These are phyloP conservation scores for Elsinoe ampelina DNA, from an alignment of 2,329 filamentous ascomycete species.

Conservation along the genomic window DNA sequence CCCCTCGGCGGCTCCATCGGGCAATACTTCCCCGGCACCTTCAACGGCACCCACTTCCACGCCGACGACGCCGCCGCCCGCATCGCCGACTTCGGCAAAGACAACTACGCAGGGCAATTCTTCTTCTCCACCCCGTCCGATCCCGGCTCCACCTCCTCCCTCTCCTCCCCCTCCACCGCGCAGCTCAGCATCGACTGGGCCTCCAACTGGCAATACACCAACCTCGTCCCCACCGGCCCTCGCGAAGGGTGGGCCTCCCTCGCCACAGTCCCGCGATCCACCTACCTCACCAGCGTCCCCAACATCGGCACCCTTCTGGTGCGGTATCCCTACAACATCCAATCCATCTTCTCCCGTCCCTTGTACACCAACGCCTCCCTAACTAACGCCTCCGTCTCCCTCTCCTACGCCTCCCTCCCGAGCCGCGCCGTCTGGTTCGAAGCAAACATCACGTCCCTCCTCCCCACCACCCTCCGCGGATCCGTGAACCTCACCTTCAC, in stretches of 20 bases:
- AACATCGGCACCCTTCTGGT: constrained; percentile 45
- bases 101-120: constrained; percentile 50
- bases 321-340: constrained; percentile 41
- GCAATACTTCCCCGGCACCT: constrained; percentile 49
- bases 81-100: constrained; percentile 29
- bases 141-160: not conserved
- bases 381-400: constrained; percentile 39
- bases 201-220: constrained; percentile 51
- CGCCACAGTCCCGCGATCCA: constrained; percentile 45
- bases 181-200: constrained; percentile 48
- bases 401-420: constrained; percentile 43
- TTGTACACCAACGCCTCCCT: constrained; percentile 38
- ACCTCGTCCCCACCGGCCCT: constrained; percentile 42
- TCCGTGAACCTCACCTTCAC: constrained; percentile 46
- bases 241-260: constrained; percentile 44
- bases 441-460: constrained; percentile 42
- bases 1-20: constrained; percentile 47
- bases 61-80: constrained; percentile 32
- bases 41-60: constrained; percentile 56
- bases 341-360: constrained; percentile 37
- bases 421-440: constrained; percentile 48
- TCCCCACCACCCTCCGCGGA: constrained; percentile 23
- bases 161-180: constrained; percentile 22
- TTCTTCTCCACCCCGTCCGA: constrained; percentile 39
- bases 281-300: constrained; percentile 44